phyloP scores from a whole-genome alignment of 2,329 filamentous ascomycete genomes.

The Alternaria brassicae region DNA sequence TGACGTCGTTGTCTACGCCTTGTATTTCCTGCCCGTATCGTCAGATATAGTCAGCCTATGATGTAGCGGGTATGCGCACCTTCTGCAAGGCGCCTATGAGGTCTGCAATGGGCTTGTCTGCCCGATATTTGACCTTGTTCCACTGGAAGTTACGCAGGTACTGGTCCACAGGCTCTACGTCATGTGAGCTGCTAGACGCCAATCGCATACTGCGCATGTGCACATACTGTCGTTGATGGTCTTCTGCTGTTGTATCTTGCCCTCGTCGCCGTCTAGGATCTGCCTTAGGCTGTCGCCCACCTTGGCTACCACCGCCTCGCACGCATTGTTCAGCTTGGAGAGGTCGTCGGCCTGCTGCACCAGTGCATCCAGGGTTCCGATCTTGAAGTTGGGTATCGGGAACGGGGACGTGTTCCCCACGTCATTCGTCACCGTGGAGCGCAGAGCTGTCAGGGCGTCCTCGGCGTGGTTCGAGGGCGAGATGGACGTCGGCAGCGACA shows the following conservation, averaged over 20 bases:
- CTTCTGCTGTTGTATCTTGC: conserved; percentile 84
- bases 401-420: conserved; percentile 80
- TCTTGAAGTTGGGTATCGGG: conserved; percentile 92
- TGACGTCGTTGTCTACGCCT: conserved; percentile 95
- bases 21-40: conserved; percentile 73
- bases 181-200: conserved; percentile 7
- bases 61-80: conserved; percentile 55
- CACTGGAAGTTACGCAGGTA: conserved; percentile 89
- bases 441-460: conserved; percentile 79
- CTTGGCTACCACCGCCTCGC: conserved; percentile 83
- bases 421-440: conserved; percentile 74
- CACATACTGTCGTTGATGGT: conserved; percentile 86
- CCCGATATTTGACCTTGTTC: conserved; percentile 98
- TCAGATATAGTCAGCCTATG: not conserved
- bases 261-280: conserved; percentile 84
- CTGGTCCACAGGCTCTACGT: conserved; percentile 87
- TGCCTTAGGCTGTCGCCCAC: conserved; percentile 84
- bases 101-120: conserved; percentile 87
- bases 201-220: not conserved
- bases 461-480: conserved; percentile 80
- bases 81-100: conserved; percentile 89
- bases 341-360: conserved; percentile 97
- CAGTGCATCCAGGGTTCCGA: conserved; percentile 91
- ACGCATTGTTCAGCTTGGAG: conserved; percentile 81
- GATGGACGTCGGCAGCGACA: conserved; percentile 89